phyloP scores from a whole-genome alignment of 192 early-diverging fungal species.

The Linnemannia exigua region DNA sequence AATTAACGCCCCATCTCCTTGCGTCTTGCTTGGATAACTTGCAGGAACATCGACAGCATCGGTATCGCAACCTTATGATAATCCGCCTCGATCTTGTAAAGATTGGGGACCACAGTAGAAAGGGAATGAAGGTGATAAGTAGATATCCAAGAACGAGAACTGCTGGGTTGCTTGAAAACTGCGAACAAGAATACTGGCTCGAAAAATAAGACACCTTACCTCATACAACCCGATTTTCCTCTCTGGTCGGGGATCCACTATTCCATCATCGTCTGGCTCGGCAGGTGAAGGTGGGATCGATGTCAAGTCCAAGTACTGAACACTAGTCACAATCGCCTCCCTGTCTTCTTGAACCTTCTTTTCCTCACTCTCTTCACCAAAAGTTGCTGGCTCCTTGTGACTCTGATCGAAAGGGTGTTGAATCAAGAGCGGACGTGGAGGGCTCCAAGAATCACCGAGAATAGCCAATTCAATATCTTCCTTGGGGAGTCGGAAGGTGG shows the following conservation, averaged over 20 bases:
- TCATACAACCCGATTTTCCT: conserved; percentile 10
- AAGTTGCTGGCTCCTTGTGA: not conserved
- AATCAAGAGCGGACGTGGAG: not conserved
- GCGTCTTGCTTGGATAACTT: conserved; percentile 7
- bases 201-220: not conserved
- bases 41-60: not conserved
- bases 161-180: not conserved
- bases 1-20: not conserved
- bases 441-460: not conserved
- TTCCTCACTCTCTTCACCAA: conserved; percentile 28
- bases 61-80: not conserved
- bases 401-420: not conserved
- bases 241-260: not conserved
- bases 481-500: not conserved
- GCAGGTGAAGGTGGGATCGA: conserved; percentile 32
- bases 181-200: too few species aligned
- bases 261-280: conserved; percentile 27
- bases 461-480: not conserved
- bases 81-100: not conserved
- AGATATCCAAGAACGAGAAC: too few species aligned
- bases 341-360: conserved; percentile 7
- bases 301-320: not conserved
- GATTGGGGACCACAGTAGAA: not conserved
- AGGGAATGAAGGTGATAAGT: not conserved
- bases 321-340: not conserved